Evolutionary conservation across 441 rosid genomes (phyloP), one percentile per base, ranked within the genome.

Genomic region (Metrosideros polymorpha): DNA sequence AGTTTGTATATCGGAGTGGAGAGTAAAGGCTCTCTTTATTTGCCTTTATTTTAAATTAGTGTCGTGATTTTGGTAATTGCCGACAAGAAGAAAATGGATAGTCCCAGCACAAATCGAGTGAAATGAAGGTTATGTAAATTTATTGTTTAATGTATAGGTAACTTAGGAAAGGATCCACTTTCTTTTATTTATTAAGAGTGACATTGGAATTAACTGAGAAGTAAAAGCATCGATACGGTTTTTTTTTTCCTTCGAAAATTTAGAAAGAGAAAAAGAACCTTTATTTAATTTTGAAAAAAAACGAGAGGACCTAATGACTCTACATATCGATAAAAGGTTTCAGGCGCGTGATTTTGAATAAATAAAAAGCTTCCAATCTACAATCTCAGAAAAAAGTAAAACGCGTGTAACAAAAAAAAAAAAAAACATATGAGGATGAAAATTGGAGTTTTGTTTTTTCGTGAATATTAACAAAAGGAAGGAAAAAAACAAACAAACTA

Each of bases 21-120:
- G 14, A 56, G 17, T 7, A 2, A 56, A 56, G 7, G 63, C 17
- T 1, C 4, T 27, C 14, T 5, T 56, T 27, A 10, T 27, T 27
- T 12, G 0, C 27, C 7, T 56, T 56, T 56, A 27, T 30, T 56
- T 27, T 27, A 27, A 17, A 6, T 1, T 1, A 5, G 15, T 27
- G 7, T 12, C 1, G 0, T 0, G 3, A 1, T 56, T 27, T 0
- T 27, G 3, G 6, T 12, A 12, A 59, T 2, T 7, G 1, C 15
- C 0, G 1, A 47, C 12, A 47, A 9, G 4, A 49, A 49, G 51
- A 49, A 49, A 49, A 49, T 49, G 51, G 19, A 51, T 51, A 51
- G 53, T 51, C 51, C 53, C 4, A 7, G 25, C 15, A 13, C 1
- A 49, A 49, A 17, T 15, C 22, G 54, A 52, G 22, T 7, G 25